Evolutionary conservation across 345 rosid species (phyloP), one percentile per base, ranked within the genome.

Genomic region (Brassica nigra): DNA sequence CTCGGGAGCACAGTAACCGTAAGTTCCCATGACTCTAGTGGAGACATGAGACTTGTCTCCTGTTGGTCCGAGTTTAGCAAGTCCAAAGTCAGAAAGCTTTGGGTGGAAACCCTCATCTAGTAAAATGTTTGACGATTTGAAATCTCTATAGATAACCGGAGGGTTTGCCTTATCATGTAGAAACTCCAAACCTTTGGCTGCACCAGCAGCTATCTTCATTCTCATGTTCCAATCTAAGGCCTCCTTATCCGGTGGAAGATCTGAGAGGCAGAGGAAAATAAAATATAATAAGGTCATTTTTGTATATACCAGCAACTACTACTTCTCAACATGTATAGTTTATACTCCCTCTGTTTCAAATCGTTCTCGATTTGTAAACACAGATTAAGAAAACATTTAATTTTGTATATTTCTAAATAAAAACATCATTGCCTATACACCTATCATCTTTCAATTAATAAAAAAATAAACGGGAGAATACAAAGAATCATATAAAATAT

Each of bases 1-100:
- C 81, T 96, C 98, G 0, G 98, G 99, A 80, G 99, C 99, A 86
- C 99, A 96, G 67, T 96, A 93, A 33, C 99, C 99, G 68, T 96
- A 96, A 27, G 99, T 96, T 20, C 98, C 99, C 99, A 93, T 96
- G 54, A 96, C 99, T 83, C 99, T 88, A 67, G 99, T 95, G 73
- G 99, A 95, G 79, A 95, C 98, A 76, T 93, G 99, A 5, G 99
- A 95, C 73, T 95, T 93, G 84, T 95, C 99, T 67, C 98, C 99
- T 4, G 89, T 88, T 39, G 99, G 99, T 67, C 99, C 99, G 8
- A 95, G 96, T 85, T 95, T 95, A 47, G 99, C 98, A 20, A 95
- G 93, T 12, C 99, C 99, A 55, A 95, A 95, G 86, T 95, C 99
- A 55, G 99, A 95, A 62, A 95, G 94, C 85, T 93, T 95, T 1